Evolutionary conservation across 345 rosid species (phyloP).

Genomic region (Dimocarpus longan): DNA sequence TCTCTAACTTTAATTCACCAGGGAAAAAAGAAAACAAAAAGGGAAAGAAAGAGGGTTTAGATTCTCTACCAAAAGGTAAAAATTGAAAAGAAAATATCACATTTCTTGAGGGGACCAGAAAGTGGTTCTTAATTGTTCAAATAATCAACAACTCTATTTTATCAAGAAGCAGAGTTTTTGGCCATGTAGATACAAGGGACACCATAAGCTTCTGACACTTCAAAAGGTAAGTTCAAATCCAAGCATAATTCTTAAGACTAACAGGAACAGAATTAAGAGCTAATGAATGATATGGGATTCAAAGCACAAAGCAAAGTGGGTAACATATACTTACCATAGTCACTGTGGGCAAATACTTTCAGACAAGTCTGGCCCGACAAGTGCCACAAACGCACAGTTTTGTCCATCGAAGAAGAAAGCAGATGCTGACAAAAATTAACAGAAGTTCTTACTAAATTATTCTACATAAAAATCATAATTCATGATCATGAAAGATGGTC

Average conservation of each 20-base stretch:
- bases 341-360: conserved; percentile 91
- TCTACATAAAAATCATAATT: neutral
- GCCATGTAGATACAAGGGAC: neutral
- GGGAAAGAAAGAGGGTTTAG: neutral
- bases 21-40: neutral
- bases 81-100: conserved; percentile 3
- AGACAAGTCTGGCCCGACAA: conserved; percentile 81
- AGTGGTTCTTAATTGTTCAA: neutral
- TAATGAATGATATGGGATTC: neutral
- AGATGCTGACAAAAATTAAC: conserved; percentile 57
- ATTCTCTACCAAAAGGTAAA: neutral
- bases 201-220: neutral
- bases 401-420: conserved; percentile 99
- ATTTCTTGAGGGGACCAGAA: conserved; percentile 2
- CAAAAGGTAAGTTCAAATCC: neutral
- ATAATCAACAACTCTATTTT: neutral
- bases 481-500: conserved; percentile 9
- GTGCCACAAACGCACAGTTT: conserved; percentile 95
- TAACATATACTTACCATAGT: conserved; percentile 69
- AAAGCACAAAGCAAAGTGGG: conserved; percentile 4
- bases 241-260: neutral
- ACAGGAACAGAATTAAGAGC: neutral
- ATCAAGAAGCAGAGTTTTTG: neutral
- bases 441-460: conserved; percentile 19
- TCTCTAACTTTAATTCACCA: conserved; percentile 15